Evolutionary conservation across 2,329 filamentous ascomycete species (phyloP).

Genomic region (Hansfordia pulvinata): DNA sequence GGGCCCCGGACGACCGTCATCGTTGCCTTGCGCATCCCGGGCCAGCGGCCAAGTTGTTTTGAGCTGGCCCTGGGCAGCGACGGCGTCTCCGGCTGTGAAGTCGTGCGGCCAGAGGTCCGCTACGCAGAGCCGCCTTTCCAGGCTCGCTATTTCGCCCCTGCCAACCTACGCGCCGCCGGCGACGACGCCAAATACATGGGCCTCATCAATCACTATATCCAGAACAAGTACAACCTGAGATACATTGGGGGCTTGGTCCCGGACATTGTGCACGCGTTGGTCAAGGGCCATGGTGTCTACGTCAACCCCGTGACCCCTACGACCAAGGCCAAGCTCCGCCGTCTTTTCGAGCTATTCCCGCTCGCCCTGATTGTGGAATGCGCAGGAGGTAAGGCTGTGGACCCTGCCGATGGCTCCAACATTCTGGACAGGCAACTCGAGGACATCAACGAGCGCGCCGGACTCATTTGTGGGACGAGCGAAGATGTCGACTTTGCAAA

Average conservation of each 20-base stretch:
- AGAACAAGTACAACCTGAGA: slow-evolving; percentile 41
- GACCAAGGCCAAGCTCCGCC: slow-evolving; percentile 41
- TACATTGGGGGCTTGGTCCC: slow-evolving; percentile 49
- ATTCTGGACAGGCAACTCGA: slow-evolving; percentile 24
- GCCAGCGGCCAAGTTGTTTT: slow-evolving; percentile 25
- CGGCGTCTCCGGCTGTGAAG: slow-evolving; percentile 12
- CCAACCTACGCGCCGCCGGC: slow-evolving; percentile 43
- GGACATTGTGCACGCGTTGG: slow-evolving; percentile 43
- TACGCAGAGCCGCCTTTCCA: slow-evolving; percentile 24
- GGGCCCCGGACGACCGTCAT: slow-evolving; percentile 42
- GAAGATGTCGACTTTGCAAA: slow-evolving; percentile 33
- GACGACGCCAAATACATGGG: slow-evolving; percentile 33
- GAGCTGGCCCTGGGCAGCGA: slow-evolving; percentile 30
- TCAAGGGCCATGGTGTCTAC: slow-evolving; percentile 49
- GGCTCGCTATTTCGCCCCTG: slow-evolving; percentile 47
- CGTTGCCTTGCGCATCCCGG: slow-evolving; percentile 36
- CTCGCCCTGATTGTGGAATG: slow-evolving; percentile 48
- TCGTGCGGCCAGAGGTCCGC: slow-evolving; percentile 26
- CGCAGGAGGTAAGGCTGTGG: slow-evolving; percentile 40
- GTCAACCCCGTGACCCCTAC: slow-evolving; percentile 37
- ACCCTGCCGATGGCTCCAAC: slow-evolving; percentile 25
- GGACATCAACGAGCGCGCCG: slow-evolving; percentile 33
- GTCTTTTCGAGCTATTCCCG: slow-evolving; percentile 45
- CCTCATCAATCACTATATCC: slow-evolving; percentile 34
- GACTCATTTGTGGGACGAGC: slow-evolving; percentile 33